Conservation (phyloP, 129 eudicot species). For the Flaveria trinervia region DNA sequence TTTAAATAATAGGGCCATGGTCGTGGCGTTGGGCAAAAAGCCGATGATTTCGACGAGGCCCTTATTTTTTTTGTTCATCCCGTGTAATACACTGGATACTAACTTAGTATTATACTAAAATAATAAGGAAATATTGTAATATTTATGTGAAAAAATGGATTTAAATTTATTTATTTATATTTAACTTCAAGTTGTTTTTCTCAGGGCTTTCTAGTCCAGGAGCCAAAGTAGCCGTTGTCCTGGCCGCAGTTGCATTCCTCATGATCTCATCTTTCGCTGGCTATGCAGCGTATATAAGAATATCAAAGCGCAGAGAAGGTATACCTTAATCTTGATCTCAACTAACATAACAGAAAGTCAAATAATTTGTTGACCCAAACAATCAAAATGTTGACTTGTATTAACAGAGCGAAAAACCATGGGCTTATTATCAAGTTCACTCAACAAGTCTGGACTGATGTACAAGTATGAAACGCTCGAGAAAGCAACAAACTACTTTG, state of each 20-base stretch:
- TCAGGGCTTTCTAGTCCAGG: slow-evolving; percentile 53
- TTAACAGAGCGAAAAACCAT: slow-evolving; percentile 53
- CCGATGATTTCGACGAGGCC: no score
- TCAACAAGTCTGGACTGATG: slow-evolving; percentile 57
- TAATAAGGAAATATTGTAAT: neutral
- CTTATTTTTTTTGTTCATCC: no score
- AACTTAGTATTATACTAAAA: neutral
- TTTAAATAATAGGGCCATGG: no score
- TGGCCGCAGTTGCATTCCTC: slow-evolving; percentile 55
- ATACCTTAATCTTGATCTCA: slow-evolving; percentile 1
- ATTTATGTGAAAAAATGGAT: neutral
- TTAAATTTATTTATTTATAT: neutral
- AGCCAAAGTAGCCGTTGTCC: slow-evolving; percentile 48
- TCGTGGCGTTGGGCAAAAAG: no score
- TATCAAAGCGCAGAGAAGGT: slow-evolving; percentile 51
- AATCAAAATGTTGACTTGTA: slow-evolving; percentile 7
- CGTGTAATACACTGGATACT: no score
- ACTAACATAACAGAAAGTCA: slow-evolving; percentile 3
- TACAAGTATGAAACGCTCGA: slow-evolving; percentile 75
- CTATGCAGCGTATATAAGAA: slow-evolving; percentile 49
- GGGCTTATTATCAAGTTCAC: slow-evolving; percentile 50
- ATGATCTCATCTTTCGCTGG: slow-evolving; percentile 55
- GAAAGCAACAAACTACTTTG: slow-evolving; percentile 74
- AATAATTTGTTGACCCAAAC: slow-evolving; percentile 7
- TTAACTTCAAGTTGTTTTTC: slow-evolving; percentile 14